Base-by-base conservation (phyloP, 2,329 filamentous ascomycete genomes). In the Seiridium unicorne region DNA sequence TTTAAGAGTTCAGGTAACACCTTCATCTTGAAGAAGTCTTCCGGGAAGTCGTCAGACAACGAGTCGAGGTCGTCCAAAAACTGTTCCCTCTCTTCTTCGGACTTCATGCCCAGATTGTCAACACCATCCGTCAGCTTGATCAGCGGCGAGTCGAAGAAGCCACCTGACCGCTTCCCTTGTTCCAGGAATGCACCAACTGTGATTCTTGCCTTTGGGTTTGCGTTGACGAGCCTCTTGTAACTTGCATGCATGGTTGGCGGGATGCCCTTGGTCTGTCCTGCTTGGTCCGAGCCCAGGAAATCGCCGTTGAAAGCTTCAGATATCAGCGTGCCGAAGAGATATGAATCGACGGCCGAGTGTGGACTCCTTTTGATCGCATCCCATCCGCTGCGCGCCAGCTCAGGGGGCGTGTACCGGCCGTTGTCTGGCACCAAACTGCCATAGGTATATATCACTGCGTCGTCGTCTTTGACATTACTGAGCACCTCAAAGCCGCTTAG, bases 1-100 rank as follows among this genome's bases (percentile, higher is more conserved):
- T 98, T 99, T n/a, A 99, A 83, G 36, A 99, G 80, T 72, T 99
- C 95, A 0, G 95, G 95, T 7, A 99, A 81, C 3, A 99, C 88
- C 71, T 98, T 99, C 84, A 96, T 91, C 72, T 96, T 96, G 81
- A 98, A 97, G 74, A 97, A 99, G 61, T 98, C 95, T 71, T 97
- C 94, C 0, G 95, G 95, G 63, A 98, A 97, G 73, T 99, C 93
- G 66, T 97, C 92, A 0, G 92, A 90, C 4, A 97, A 83, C 61
- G 90, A 84, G 65, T 96, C 92, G 5, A 99, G 84, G 69, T 96
- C 92, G 89, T 87, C 87, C 0, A 99, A 79, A 65, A 99, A 94
- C 54, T 88, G 85, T 60, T 97, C 93, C 62, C 92, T 85, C 75
- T 99, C 95, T 6, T 84, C 82, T 59, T 94, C 90, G 31, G 84